Evolutionary conservation across 2,329 filamentous ascomycete genomes (phyloP).

Genomic region (Lasiodiplodia hormozganensis): DNA sequence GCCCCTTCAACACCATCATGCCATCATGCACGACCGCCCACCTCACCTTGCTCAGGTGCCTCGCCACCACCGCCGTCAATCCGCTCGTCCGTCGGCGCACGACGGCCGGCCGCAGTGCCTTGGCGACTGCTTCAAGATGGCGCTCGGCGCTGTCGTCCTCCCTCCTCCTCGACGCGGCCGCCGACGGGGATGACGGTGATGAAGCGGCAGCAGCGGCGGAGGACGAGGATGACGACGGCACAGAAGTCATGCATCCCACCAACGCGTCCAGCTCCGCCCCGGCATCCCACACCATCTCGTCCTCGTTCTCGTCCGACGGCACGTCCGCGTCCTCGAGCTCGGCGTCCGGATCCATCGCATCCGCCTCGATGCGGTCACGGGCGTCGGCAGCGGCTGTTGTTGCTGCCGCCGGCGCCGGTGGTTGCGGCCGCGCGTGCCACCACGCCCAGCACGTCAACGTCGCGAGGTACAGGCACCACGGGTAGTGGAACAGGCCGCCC

Average conservation of each 20-base stretch:
- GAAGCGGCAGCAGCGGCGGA: slow-evolving; percentile 3
- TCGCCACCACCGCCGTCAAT: slow-evolving; percentile 62
- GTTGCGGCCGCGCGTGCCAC: slow-evolving; percentile 52
- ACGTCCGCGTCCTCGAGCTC: slow-evolving; percentile 17
- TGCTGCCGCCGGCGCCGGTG: slow-evolving; percentile 16
- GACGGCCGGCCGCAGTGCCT: neutral
- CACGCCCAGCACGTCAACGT: slow-evolving; percentile 66
- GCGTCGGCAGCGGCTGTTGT: too few species aligned
- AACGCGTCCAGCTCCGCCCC: slow-evolving; percentile 57
- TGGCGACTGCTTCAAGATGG: neutral
- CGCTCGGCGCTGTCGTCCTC: neutral
- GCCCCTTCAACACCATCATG: slow-evolving; percentile 60
- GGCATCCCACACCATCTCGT: slow-evolving; percentile 60
- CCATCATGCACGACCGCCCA: slow-evolving; percentile 70
- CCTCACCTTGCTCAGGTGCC: slow-evolving; percentile 62
- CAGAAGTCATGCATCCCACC: slow-evolving; percentile 49
- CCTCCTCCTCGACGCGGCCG: neutral
- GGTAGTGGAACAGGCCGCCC: slow-evolving; percentile 65
- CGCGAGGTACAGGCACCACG: slow-evolving; percentile 68
- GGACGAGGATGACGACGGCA: slow-evolving; percentile 34
- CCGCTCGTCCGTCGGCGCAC: slow-evolving; percentile 57
- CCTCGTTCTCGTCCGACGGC: slow-evolving; percentile 40
- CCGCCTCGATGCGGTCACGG: too few species aligned
- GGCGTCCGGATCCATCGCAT: slow-evolving; percentile 20
- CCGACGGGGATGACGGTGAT: neutral